Percentiles rank a stretch among this genome's conserved stretches.
Conservation (phyloP, 202 grass and related monocot genomes). For the Musa balbisiana region DNA sequence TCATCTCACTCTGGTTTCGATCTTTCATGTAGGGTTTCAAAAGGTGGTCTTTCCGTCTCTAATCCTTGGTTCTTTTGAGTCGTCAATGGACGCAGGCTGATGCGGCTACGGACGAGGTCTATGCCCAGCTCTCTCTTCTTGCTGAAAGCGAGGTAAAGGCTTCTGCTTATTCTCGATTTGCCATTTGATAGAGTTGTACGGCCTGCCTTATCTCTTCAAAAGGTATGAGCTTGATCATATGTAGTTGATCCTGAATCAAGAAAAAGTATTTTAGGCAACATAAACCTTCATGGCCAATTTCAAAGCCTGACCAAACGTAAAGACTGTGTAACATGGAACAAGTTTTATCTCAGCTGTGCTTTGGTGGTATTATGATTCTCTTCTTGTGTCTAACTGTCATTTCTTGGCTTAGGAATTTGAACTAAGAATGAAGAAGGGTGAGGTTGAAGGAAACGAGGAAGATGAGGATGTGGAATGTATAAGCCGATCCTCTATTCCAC, state of each 20-base stretch:
- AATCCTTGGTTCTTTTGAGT: not conserved
- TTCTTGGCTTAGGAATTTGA: slow-evolving; percentile 34
- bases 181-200: slow-evolving; percentile 1
- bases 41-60: not conserved
- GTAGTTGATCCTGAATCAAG: not conserved
- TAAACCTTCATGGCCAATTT: not conserved
- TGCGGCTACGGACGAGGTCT: not conserved
- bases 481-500: slow-evolving; percentile 35
- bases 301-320: not conserved
- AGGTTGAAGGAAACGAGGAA: slow-evolving; percentile 28
- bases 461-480: slow-evolving; percentile 33
- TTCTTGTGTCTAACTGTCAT: not conserved
- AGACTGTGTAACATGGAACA: not conserved
- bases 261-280: too few species aligned
- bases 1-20: not conserved
- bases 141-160: slow-evolving; percentile 36
- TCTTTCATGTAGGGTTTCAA: slow-evolving; percentile 9
- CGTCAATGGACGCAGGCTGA: slow-evolving; percentile 7
- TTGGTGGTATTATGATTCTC: slow-evolving; percentile 1
- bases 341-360: not conserved
- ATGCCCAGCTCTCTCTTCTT: not conserved
- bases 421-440: slow-evolving; percentile 19
- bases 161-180: not conserved
- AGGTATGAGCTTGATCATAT: too few species aligned
- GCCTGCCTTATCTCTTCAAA: not conserved